Percentiles rank a stretch among this genome's conserved stretches.
Evolutionary conservation across 106 monocot genomes (phyloP).

Genomic region (Phalaenopsis aphrodite): DNA sequence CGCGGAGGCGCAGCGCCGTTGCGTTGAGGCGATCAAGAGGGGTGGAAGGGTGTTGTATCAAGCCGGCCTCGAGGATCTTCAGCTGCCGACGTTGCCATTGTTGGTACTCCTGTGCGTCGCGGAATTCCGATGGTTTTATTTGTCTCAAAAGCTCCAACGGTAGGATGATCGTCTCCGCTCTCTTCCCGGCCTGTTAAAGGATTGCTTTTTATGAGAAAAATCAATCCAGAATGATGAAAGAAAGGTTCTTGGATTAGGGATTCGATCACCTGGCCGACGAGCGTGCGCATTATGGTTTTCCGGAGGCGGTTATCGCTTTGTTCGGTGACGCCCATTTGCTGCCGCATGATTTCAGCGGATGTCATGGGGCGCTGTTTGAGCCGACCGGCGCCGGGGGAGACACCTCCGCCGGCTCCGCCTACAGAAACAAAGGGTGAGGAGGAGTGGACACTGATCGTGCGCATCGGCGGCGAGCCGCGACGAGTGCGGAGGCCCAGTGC

Average conservation of each 20-base stretch:
- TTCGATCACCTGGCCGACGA: slow-evolving; percentile 35
- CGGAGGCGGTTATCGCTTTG: slow-evolving; percentile 45
- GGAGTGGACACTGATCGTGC: slow-evolving; percentile 15
- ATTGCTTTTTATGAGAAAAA: background rate
- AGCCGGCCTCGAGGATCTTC: slow-evolving; percentile 36
- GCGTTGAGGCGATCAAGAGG: slow-evolving; percentile 23
- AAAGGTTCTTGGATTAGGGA: background rate
- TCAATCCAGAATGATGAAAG: background rate
- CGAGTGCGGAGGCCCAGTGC: slow-evolving; percentile 42
- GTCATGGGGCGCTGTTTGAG: slow-evolving; percentile 44
- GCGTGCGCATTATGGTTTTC: slow-evolving; percentile 37
- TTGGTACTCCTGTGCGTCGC: slow-evolving; percentile 25
- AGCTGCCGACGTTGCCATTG: slow-evolving; percentile 38
- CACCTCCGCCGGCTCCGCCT: background rate
- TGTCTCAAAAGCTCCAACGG: slow-evolving; percentile 51
- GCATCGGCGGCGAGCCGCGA: slow-evolving; percentile 23
- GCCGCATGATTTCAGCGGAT: slow-evolving; percentile 61
- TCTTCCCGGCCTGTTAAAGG: slow-evolving; percentile 13
- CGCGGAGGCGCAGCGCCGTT: slow-evolving; percentile 10
- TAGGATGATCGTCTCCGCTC: slow-evolving; percentile 31
- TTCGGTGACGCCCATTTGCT: slow-evolving; percentile 61
- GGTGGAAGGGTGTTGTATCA: slow-evolving; percentile 20
- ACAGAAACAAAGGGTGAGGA: background rate
- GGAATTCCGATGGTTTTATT: slow-evolving; percentile 35
- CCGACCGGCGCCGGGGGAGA: background rate